These are phyloP conservation scores for Croton setiger DNA, from an alignment of 441 rosid species.

Conservation along the genomic window DNA sequence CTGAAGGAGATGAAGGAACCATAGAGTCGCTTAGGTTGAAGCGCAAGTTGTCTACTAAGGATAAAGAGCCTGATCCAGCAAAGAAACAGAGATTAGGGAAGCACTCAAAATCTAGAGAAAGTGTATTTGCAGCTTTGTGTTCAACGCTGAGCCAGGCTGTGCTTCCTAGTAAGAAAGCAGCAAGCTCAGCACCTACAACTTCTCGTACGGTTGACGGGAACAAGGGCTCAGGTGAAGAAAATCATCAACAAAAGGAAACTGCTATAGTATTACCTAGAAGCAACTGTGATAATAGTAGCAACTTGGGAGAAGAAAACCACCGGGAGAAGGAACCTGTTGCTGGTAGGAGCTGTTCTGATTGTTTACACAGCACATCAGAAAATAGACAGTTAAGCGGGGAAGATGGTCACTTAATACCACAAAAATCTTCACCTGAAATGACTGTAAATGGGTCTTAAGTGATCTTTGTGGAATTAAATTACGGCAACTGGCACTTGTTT, in stretches of 20 bases:
- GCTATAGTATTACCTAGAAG: conserved; percentile 26
- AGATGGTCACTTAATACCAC: conserved; percentile 57
- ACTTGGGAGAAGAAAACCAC: conserved; percentile 50
- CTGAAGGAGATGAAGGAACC: conserved; percentile 71
- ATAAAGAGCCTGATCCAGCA: conserved; percentile 55
- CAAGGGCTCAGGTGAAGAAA: conserved; percentile 37
- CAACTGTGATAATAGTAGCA: conserved; percentile 34
- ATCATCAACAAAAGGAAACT: conserved; percentile 31
- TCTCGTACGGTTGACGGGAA: conserved; percentile 30
- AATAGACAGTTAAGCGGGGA: conserved; percentile 69
- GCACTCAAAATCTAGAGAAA: conserved; percentile 52
- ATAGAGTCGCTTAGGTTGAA: conserved; percentile 67
- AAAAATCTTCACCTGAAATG: conserved; percentile 89
- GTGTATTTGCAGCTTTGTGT: conserved; percentile 78
- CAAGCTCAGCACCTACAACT: conserved; percentile 24
- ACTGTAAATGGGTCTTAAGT: conserved; percentile 83
- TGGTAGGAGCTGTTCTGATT: conserved; percentile 52
- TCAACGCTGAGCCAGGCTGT: conserved; percentile 88
- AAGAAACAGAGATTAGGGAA: conserved; percentile 72
- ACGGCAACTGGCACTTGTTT: conserved; percentile 17
- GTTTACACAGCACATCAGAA: conserved; percentile 47
- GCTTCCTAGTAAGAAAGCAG: conserved; percentile 62
- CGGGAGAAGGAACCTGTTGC: conserved; percentile 48
- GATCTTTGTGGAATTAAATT: conserved; percentile 7
- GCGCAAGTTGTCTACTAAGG: conserved; percentile 58